Percentiles rank a stretch among this genome's conserved stretches.
phyloP scores from a whole-genome alignment of 2,329 filamentous ascomycete species.

The Didymosphaeria variabile region DNA sequence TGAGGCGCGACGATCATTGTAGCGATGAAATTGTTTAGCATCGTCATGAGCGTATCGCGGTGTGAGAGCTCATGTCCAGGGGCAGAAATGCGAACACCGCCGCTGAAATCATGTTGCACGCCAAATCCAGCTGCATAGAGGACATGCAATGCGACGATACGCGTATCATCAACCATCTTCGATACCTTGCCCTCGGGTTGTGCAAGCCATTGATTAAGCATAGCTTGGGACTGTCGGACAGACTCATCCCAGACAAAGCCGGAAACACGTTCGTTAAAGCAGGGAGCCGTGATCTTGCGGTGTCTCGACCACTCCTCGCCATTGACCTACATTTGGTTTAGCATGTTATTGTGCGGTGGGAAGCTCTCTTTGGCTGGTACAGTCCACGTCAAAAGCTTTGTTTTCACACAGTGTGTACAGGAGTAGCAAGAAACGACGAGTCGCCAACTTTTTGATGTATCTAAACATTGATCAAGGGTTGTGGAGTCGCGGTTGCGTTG shows the following conservation, averaged over 20 bases:
- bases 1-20: conserved; percentile 21
- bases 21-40: conserved; percentile 38
- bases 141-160: conserved; percentile 50
- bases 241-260: conserved; percentile 64
- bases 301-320: conserved; percentile 55
- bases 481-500: too few species aligned
- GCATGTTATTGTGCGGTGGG: not conserved
- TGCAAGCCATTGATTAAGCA: conserved; percentile 31
- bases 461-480: too few species aligned
- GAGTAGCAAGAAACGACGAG: too few species aligned
- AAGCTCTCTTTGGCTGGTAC: not conserved
- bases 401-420: too few species aligned
- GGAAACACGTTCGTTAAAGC: conserved; percentile 57
- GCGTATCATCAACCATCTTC: conserved; percentile 42
- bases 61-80: conserved; percentile 26
- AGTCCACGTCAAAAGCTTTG: not conserved
- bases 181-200: conserved; percentile 32
- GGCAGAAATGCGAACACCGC: conserved; percentile 20
- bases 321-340: conserved; percentile 17
- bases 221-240: conserved; percentile 62
- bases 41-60: conserved; percentile 34
- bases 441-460: too few species aligned
- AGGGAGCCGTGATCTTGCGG: conserved; percentile 52
- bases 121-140: conserved; percentile 51
- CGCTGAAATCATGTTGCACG: conserved; percentile 30